Base-by-base conservation (phyloP, 2,329 filamentous ascomycete genomes). In the Colletotrichum sp. region DNA sequence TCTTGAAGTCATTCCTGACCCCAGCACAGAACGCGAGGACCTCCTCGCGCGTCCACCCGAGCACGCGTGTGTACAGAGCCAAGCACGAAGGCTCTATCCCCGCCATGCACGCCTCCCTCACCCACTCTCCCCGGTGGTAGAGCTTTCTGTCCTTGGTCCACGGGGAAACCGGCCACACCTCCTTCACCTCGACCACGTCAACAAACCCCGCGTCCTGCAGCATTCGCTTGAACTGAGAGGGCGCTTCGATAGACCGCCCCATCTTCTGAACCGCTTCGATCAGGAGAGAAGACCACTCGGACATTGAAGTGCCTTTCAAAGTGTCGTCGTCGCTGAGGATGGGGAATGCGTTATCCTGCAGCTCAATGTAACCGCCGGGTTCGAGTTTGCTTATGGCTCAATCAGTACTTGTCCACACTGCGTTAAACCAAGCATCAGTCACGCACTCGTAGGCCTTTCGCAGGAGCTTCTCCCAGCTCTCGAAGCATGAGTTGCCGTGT, bases 381-480 rank as follows among this genome's bases (percentile, higher is more conserved):
- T 48, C 43, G 10, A 48, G 43, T 21, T 48, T 48, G 43, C 43
- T 48, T 48, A 12, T 1, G 18, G 2, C 18, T 21, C 43, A 21
- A 7, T 48, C 1, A 48, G 43, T 48, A 9, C 6, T 21, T 4
- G 18, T n/a, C 9, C 3, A 48, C 38, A n/a, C 5, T 21, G 38
- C 38, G 4, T 10, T 1, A 48, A 21, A 5, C 5, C 15, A 48
- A 4, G 9, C n/a, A 6, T 4, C 12, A 28, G 2, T 5, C 52
- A 28, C 58, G 18, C 12, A 79, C 70, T 84, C 80, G 61, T 82
- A 89, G 4, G 88, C 81, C 71, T 88, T 88, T 55, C 83, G 82
- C 70, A 92, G 84, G 15, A 92, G 80, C 38, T 87, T 85, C 38
- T 87, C 85, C 81, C 90, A 92, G 77, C 91, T 89, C 5, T 84